phyloP scores from a whole-genome alignment of 805 yeast species.

The Starmerella apicola region DNA sequence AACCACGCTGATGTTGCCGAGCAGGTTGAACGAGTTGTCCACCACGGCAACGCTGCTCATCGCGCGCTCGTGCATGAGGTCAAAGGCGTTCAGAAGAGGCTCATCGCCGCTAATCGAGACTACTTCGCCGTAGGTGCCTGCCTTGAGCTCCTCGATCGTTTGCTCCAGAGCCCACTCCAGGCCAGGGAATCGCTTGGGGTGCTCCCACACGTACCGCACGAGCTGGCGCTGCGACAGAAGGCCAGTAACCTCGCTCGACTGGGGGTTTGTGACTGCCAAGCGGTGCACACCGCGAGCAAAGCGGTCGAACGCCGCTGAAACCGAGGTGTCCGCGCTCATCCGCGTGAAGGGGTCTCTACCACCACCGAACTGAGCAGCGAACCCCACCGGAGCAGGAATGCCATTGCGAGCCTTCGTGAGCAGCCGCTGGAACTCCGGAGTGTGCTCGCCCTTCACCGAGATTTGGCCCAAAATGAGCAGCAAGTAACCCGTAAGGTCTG shows the following conservation, averaged over 20 bases:
- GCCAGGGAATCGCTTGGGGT: constrained; percentile 72
- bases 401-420: constrained; percentile 65
- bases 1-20: constrained; percentile 89
- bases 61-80: constrained; percentile 69
- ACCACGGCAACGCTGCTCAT: constrained; percentile 89
- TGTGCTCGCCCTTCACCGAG: constrained; percentile 28
- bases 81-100: constrained; percentile 71
- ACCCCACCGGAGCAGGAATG: constrained; percentile 80
- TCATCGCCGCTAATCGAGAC: constrained; percentile 80
- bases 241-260: constrained; percentile 53
- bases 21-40: constrained; percentile 57
- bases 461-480: constrained; percentile 70
- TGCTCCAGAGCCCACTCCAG: constrained; percentile 58
- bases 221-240: constrained; percentile 83
- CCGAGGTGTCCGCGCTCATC: constrained; percentile 46
- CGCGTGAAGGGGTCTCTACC: constrained; percentile 73
- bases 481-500: constrained; percentile 78
- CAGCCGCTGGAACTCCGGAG: constrained; percentile 28
- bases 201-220: constrained; percentile 79
- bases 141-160: constrained; percentile 54
- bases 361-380: constrained; percentile 71
- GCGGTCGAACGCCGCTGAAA: constrained; percentile 67
- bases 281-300: constrained; percentile 95
- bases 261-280: constrained; percentile 52
- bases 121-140: constrained; percentile 58